Evolutionary conservation across 345 rosid genomes (phyloP).

Genomic region (Gossypium longicalyx): DNA sequence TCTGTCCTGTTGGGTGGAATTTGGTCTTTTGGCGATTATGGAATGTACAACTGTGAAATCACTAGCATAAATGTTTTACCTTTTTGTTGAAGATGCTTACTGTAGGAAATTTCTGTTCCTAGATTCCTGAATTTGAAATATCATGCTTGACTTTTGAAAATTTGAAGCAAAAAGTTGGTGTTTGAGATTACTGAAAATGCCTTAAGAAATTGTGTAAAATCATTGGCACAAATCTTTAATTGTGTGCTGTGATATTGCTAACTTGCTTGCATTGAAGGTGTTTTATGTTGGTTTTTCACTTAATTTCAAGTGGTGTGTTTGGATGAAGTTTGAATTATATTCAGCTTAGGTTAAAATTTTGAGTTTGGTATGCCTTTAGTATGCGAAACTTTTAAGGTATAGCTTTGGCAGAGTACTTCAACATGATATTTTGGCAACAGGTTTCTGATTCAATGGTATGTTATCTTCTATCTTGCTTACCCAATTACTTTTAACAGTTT

Average conservation of each 20-base stretch:
- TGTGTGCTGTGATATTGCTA: not conserved
- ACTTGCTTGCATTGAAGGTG: not conserved
- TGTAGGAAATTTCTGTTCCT: not conserved
- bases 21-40: not conserved
- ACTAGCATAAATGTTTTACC: not conserved
- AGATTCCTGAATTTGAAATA: not conserved
- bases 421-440: not conserved
- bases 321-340: not conserved
- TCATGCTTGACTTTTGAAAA: not conserved
- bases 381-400: not conserved
- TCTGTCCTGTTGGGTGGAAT: not conserved
- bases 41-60: not conserved
- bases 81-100: not conserved
- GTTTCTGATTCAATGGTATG: not conserved
- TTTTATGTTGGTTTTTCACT: not conserved
- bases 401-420: not conserved
- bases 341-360: not conserved
- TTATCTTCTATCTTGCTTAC: conserved; percentile 8
- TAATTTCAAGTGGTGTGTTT: not conserved
- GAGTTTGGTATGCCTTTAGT: not conserved
- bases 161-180: not conserved
- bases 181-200: not conserved
- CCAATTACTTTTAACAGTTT: conserved; percentile 46
- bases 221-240: not conserved
- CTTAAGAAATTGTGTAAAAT: not conserved